Base-by-base conservation (phyloP, 805 yeast genomes). In the Pichia nanzhaoensis region DNA sequence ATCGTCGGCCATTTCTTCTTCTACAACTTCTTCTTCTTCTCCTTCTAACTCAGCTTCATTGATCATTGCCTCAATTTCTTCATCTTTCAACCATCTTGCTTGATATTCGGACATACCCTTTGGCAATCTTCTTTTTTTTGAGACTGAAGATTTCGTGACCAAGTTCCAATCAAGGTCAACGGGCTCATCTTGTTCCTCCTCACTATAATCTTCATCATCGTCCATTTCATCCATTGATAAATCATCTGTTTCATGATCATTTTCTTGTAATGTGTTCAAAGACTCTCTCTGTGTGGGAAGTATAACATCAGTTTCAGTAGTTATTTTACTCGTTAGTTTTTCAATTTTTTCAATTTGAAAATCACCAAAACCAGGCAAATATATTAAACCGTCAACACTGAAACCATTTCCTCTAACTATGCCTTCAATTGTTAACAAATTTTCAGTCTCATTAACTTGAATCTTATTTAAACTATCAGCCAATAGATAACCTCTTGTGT, bases 351-450 rank as follows among this genome's bases (percentile, higher is more conserved):
- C 80, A 19, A 93, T 63, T 62, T 83, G 88, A 67, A 78, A 89
- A 63, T 93, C 98, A 16, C 99, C 99, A 49, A 74, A 71, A 1
- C 90, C 96, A 4, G 95, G 95, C 28, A 95, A 68, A 59, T 91
- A 96, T 33, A 95, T 77, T 44, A 87, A 65, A 55, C 89, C 74
- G 60, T 90, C 79, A 2, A 84, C 77, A 52, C 80, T 77, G 64
- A 93, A 81, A 0, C 95, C 95, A 39, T 73, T 66, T 45, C 98
- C 99, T 61, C 99, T 77, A 4, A 86, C 88, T 4, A 79, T 75
- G 41, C 99, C 99, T 59, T 81, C 83, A 6, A 93, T 74, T 6
- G 76, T 75, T 33, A 89, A 59, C 6, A 58, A 51, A 3, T 72
- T 71, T 27, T 64, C 65, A 17, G 46, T 35, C 24, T 67, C 57